Percentiles rank a stretch among this genome's conserved stretches.
Conservation (phyloP, 2,329 filamentous ascomycete species). For the Cytospora piceae region DNA sequence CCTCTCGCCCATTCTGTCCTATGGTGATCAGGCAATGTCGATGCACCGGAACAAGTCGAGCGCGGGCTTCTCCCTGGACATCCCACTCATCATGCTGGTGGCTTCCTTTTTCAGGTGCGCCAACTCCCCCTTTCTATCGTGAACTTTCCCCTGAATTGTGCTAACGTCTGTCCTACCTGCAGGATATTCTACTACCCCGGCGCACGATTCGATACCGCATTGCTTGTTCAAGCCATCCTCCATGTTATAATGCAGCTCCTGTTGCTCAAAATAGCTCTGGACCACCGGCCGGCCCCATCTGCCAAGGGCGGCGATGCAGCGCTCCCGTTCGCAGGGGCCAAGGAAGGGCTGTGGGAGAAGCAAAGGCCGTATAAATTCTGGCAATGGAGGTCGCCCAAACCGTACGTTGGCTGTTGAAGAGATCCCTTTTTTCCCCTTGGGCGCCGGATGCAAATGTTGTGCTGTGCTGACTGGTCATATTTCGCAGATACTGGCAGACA, state of each 20-base stretch:
- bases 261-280: slow-evolving; percentile 69
- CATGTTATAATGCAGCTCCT: slow-evolving; percentile 67
- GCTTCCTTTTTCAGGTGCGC: slow-evolving; percentile 66
- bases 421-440: no score
- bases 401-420: slow-evolving; percentile 56
- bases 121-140: neutral
- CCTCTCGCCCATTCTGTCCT: slow-evolving; percentile 66
- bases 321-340: slow-evolving; percentile 62
- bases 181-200: slow-evolving; percentile 74
- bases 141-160: neutral
- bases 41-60: slow-evolving; percentile 68
- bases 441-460: neutral
- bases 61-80: slow-evolving; percentile 71
- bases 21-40: slow-evolving; percentile 66
- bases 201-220: slow-evolving; percentile 64
- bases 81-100: slow-evolving; percentile 73
- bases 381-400: slow-evolving; percentile 76
- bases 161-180: slow-evolving; percentile 28
- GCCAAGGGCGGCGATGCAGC: slow-evolving; percentile 64
- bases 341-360: slow-evolving; percentile 45
- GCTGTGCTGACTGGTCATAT: slow-evolving; percentile 37
- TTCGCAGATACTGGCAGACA: slow-evolving; percentile 74
- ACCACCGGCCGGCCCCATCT: slow-evolving; percentile 64
- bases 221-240: slow-evolving; percentile 67
- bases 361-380: slow-evolving; percentile 77